These are phyloP conservation scores for Exophiala sp. DNA, from an alignment of 2,329 filamentous ascomycete genomes.

Conservation along the genomic window DNA sequence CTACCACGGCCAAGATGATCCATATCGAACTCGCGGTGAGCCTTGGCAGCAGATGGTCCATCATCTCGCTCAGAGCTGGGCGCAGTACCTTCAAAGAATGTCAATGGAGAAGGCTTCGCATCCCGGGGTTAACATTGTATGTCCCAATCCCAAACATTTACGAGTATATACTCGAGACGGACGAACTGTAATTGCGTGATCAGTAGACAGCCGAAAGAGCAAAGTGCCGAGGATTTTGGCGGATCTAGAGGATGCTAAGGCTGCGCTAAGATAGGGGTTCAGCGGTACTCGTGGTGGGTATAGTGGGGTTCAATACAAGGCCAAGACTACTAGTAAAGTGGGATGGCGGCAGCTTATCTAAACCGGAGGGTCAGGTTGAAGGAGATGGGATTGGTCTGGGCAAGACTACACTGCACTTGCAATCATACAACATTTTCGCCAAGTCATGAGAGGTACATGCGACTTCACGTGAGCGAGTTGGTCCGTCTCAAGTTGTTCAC, in stretches of 20 bases:
- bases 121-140: too few species aligned
- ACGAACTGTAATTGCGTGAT: background rate
- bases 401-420: background rate
- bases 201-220: background rate
- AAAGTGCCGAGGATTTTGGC: background rate
- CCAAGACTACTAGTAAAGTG: background rate
- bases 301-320: background rate
- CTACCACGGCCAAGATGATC: conserved; percentile 28
- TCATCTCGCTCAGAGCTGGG: background rate
- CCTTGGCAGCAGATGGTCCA: background rate
- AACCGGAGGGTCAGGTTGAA: background rate
- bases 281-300: background rate
- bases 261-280: background rate
- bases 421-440: background rate
- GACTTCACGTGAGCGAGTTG: background rate
- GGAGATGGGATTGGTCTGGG: background rate
- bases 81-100: background rate
- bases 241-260: background rate
- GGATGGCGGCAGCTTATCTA: background rate
- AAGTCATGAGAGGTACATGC: background rate
- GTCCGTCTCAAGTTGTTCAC: background rate
- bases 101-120: background rate
- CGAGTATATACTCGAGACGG: background rate
- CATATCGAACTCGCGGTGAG: background rate
- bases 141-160: background rate